Percentiles rank a stretch among this genome's conserved stretches.
Evolutionary conservation across 805 yeast genomes (phyloP).

Genomic region (Dipodascus albidus): DNA sequence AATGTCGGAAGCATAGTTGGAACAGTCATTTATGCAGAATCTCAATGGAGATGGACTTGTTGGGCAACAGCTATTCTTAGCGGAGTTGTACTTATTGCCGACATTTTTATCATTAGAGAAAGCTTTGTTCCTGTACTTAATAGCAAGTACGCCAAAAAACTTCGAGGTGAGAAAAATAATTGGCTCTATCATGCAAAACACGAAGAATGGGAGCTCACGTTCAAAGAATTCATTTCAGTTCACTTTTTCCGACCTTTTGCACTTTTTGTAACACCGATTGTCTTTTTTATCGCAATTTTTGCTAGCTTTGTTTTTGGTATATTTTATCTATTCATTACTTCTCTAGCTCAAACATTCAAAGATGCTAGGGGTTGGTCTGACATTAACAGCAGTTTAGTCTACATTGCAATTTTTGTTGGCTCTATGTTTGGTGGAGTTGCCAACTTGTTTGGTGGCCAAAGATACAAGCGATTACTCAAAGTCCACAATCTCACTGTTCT

Average conservation of each 20-base stretch:
- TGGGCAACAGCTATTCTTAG: slow-evolving; percentile 39
- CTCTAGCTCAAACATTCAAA: slow-evolving; percentile 28
- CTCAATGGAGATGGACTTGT: slow-evolving; percentile 49
- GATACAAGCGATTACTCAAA: slow-evolving; percentile 20
- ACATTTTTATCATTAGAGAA: slow-evolving; percentile 29
- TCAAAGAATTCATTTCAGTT: slow-evolving; percentile 56
- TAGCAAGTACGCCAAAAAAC: slow-evolving; percentile 48
- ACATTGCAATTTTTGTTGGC: slow-evolving; percentile 26
- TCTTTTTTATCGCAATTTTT: slow-evolving; percentile 30
- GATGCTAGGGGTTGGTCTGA: slow-evolving; percentile 24
- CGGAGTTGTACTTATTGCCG: slow-evolving; percentile 24
- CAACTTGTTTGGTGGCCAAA: slow-evolving; percentile 19
- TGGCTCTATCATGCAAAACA: slow-evolving; percentile 83
- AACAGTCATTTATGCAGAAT: slow-evolving; percentile 15
- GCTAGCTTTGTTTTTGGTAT: slow-evolving; percentile 35
- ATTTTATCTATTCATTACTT: slow-evolving; percentile 31
- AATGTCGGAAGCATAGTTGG: slow-evolving; percentile 37
- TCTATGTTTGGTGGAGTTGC: slow-evolving; percentile 21
- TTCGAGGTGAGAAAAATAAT: slow-evolving; percentile 74
- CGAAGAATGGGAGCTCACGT: slow-evolving; percentile 67
- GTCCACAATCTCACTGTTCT: slow-evolving; percentile 34
- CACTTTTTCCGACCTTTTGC: slow-evolving; percentile 73
- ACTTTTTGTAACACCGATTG: slow-evolving; percentile 47
- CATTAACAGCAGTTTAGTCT: slow-evolving; percentile 23
- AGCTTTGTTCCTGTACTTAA: slow-evolving; percentile 37